Percentiles rank a stretch among this genome's conserved stretches.
These are phyloP conservation scores for Epichloe sibirici DNA, from an alignment of 2,329 filamentous ascomycete genomes.

Conservation along the genomic window DNA sequence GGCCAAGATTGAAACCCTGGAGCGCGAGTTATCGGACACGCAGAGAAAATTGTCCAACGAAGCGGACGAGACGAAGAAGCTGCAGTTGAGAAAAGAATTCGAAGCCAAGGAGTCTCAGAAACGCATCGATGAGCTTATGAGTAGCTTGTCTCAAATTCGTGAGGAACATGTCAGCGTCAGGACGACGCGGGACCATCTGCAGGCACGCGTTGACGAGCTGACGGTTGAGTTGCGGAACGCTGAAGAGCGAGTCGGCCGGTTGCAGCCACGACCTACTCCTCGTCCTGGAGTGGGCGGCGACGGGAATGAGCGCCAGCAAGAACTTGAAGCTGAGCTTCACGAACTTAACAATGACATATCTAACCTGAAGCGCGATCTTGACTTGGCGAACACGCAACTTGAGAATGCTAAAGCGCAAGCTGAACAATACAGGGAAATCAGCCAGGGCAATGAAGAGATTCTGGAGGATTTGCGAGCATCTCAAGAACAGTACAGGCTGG, in stretches of 20 bases:
- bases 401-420: constrained; percentile 70
- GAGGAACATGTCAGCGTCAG: constrained; percentile 80
- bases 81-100: constrained; percentile 74
- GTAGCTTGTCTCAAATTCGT: constrained; percentile 64
- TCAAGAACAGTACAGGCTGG: constrained; percentile 76
- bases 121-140: constrained; percentile 81
- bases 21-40: constrained; percentile 62
- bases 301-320: constrained; percentile 33
- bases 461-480: constrained; percentile 67
- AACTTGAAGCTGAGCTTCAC: constrained; percentile 52
- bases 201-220: constrained; percentile 78
- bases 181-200: constrained; percentile 79
- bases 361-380: constrained; percentile 77
- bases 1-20: constrained; percentile 62
- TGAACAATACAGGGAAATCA: constrained; percentile 81
- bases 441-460: constrained; percentile 77
- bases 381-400: constrained; percentile 67
- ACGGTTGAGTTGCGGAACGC: constrained; percentile 78
- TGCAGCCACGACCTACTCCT: constrained; percentile 68
- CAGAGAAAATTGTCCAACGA: constrained; percentile 80
- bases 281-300: constrained; percentile 36
- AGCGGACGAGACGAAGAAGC: constrained; percentile 71
- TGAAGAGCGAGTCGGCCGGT: constrained; percentile 71
- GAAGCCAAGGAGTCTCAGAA: constrained; percentile 81
- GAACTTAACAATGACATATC: constrained; percentile 74